Evolutionary conservation across 129 eudicot genomes (phyloP), one percentile per base, ranked within the genome.

Genomic region (Pulicaria dysenterica): DNA sequence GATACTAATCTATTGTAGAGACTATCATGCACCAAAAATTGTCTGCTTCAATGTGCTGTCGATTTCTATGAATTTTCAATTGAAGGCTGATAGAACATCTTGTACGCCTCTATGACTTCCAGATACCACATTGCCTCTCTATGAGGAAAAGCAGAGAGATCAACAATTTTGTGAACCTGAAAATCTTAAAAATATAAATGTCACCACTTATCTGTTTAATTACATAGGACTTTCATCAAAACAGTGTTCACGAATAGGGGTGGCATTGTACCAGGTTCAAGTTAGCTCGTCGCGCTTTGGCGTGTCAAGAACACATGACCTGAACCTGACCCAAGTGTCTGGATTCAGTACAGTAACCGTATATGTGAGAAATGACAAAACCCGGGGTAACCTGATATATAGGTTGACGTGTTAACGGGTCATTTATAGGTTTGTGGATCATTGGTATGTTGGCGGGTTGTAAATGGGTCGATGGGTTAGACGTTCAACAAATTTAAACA

Each of bases 61-160:
- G 51, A 60, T 17, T 53, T 67, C 72, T 54, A 73, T 83, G 83
- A 81, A 73, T 84, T 88, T 75, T 73, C 82, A 61, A 71, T 62
- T 1, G 37, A 6, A 19, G 80, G 84, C 50, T 77, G 84, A 81
- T 95, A 95, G 85, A 95, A 95, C 49, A 95, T 87, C 57, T 83
- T 91, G 88, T 81, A 88, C n/a, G 91, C 97, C 81, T 95, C 99
- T 43, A 91, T 68, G 50, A 95, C 96, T 83, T 95, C 97, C 44
- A 95, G 90, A 77, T 90, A 88, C 97, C 97, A 95, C 99, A 91
- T 95, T 15, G 96, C 85, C 69, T 95, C 99, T 81, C 97, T 83
- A 67, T 95, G 88, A 15, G 97, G 99, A 77, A 69, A 85, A 34
- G 81, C 73, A 4, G 99, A 90, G 72, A 95, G 96, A 80, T 90